phyloP scores from a whole-genome alignment of 148 eudicot species.

The Rhododendron simsii region DNA sequence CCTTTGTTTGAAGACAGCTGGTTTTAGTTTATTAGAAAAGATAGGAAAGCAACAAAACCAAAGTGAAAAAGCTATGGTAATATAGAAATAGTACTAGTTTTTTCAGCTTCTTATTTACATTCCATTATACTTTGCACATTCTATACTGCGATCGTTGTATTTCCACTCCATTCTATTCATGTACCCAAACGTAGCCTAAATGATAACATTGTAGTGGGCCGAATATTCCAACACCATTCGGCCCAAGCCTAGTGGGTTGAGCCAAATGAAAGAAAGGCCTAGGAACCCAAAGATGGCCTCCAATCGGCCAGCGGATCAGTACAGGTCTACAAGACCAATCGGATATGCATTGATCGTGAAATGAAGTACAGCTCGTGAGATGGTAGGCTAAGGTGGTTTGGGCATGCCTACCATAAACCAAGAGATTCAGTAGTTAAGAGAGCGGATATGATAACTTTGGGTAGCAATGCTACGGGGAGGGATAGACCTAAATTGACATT shows the following conservation, averaged over 20 bases:
- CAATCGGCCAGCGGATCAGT: neutral
- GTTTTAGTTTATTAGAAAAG: neutral
- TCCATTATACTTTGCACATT: neutral
- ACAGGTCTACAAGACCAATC: neutral
- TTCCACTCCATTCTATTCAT: neutral
- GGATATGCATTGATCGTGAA: neutral
- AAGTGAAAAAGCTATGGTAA: neutral
- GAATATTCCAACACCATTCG: neutral
- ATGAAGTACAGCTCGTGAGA: neutral
- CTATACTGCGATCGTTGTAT: neutral
- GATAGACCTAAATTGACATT: no score
- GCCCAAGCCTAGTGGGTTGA: neutral
- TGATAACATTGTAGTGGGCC: neutral
- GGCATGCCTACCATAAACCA: no score
- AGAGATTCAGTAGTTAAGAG: no score
- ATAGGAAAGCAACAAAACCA: neutral
- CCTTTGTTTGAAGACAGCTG: conserved; percentile 15
- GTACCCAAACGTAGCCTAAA: neutral
- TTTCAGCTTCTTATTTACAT: neutral
- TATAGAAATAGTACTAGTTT: neutral
- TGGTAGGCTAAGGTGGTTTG: no score
- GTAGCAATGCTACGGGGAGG: no score
- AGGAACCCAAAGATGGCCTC: neutral
- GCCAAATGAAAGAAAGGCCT: neutral
- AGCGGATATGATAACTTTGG: no score